A percentile compares a stretch with the other conserved stretches of the same genome.
Evolutionary conservation across 2,329 filamentous ascomycete genomes (phyloP).

Genomic region (Colletotrichum musae): DNA sequence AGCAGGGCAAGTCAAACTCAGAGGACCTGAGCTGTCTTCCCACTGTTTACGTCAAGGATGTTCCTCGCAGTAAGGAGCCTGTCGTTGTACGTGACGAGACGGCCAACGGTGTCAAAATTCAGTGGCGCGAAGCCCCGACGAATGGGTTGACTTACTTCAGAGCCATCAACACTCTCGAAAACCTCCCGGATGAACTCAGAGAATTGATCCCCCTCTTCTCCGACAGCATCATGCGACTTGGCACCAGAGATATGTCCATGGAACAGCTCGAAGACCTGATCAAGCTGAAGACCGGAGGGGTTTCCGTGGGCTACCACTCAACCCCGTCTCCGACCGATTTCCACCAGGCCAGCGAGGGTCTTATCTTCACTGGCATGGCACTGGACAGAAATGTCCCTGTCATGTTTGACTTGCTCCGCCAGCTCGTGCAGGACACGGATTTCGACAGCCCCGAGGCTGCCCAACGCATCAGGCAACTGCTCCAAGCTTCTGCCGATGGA

Average conservation of each 20-base stretch:
- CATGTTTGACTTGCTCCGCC: slow-evolving; percentile 89
- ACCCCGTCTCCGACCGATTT: slow-evolving; percentile 83
- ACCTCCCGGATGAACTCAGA: slow-evolving; percentile 87
- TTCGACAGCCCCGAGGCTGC: slow-evolving; percentile 89
- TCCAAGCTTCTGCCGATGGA: slow-evolving; percentile 89
- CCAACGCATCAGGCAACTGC: slow-evolving; percentile 85
- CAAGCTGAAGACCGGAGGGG: slow-evolving; percentile 94
- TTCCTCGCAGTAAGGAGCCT: slow-evolving; percentile 81
- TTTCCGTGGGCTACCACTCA: slow-evolving; percentile 88
- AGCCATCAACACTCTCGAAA: slow-evolving; percentile 84
- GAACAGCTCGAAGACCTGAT: slow-evolving; percentile 96
- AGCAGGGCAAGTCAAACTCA: slow-evolving; percentile 87
- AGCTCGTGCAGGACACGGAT: slow-evolving; percentile 87
- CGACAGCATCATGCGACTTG: slow-evolving; percentile 92
- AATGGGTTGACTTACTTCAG: slow-evolving; percentile 98
- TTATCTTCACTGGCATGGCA: slow-evolving; percentile 88
- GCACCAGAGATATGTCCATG: slow-evolving; percentile 89
- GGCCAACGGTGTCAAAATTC: slow-evolving; percentile 76
- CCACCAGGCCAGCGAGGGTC: slow-evolving; percentile 80
- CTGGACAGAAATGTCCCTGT: slow-evolving; percentile 90
- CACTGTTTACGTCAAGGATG: slow-evolving; percentile 89
- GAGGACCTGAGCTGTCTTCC: slow-evolving; percentile 91
- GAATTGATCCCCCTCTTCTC: slow-evolving; percentile 91
- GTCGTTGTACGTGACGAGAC: slow-evolving; percentile 74
- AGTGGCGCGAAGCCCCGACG: slow-evolving; percentile 93